Percentiles rank a stretch among this genome's conserved stretches.
Evolutionary conservation across 139 green algal genomes (phyloP).

Genomic region (Eudorina sp.): DNA sequence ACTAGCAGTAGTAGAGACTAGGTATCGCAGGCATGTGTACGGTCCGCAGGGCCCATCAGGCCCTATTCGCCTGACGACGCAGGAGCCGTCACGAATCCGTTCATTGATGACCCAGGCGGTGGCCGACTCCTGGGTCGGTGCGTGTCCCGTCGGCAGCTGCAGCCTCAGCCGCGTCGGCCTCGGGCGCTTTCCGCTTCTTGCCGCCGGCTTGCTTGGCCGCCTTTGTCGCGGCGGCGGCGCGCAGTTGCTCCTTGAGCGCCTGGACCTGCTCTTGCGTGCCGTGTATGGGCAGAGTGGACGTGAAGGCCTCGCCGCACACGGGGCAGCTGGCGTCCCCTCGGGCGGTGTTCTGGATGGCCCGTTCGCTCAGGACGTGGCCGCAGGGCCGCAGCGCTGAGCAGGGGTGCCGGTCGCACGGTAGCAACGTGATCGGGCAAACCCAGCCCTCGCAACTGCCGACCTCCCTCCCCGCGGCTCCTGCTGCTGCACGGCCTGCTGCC

Average conservation of each 20-base stretch:
- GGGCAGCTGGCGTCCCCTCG: neutral
- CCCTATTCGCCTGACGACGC: no score
- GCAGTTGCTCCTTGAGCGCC: neutral
- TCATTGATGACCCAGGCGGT: no score
- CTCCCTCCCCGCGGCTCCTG: no score
- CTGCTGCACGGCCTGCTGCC: neutral
- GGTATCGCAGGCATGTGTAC: no score
- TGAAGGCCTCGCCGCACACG: neutral
- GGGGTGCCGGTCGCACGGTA: conserved; percentile 25
- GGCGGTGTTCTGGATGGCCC: conserved; percentile 18
- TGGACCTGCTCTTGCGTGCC: conserved; percentile 17
- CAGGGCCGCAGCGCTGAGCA: conserved; percentile 37
- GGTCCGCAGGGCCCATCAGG: no score
- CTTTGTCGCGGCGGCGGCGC: neutral
- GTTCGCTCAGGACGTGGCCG: conserved; percentile 35
- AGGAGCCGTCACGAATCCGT: no score
- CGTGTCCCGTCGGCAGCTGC: neutral
- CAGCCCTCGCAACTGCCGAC: no score
- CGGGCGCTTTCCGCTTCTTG: conserved; percentile 19
- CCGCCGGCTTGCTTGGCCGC: neutral
- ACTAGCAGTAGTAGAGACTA: no score
- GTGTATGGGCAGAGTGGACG: neutral
- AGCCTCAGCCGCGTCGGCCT: neutral
- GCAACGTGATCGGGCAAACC: conserved; percentile 28
- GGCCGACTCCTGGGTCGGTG: no score